These are phyloP conservation scores for Yamadazyma phyllophila DNA, from an alignment of 805 yeast genomes.

Conservation along the genomic window DNA sequence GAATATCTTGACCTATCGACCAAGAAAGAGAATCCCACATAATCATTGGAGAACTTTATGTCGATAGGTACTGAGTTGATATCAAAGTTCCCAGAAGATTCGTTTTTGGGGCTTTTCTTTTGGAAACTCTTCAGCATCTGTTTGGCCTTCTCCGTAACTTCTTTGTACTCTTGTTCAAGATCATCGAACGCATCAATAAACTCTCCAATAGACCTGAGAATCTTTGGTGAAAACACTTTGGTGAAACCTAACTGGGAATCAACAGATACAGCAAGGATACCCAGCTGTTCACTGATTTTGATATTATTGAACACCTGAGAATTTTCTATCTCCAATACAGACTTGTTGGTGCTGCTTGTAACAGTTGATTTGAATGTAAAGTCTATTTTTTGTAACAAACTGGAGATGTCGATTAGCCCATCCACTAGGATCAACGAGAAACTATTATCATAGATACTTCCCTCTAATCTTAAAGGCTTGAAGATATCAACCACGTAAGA, in stretches of 20 bases:
- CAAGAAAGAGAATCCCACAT: slow-evolving; percentile 35
- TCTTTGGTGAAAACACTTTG: slow-evolving; percentile 26
- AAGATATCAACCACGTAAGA: slow-evolving; percentile 20
- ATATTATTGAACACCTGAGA: slow-evolving; percentile 22
- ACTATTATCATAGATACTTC: slow-evolving; percentile 17
- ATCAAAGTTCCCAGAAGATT: not conserved
- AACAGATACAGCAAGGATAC: slow-evolving; percentile 14
- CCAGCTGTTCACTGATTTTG: slow-evolving; percentile 6
- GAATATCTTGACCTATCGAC: slow-evolving; percentile 31
- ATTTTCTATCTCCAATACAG: slow-evolving; percentile 24
- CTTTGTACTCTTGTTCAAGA: not conserved
- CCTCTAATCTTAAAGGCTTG: slow-evolving; percentile 17
- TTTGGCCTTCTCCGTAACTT: not conserved
- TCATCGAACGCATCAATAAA: not conserved
- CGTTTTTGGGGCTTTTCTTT: not conserved
- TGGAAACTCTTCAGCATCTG: not conserved
- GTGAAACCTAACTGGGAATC: slow-evolving; percentile 28
- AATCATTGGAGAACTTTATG: slow-evolving; percentile 27
- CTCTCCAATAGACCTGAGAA: slow-evolving; percentile 12
- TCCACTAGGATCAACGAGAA: slow-evolving; percentile 15
- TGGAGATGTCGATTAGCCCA: slow-evolving; percentile 15
- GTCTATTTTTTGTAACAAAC: slow-evolving; percentile 20
- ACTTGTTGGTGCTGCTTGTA: slow-evolving; percentile 9
- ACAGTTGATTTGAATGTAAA: slow-evolving; percentile 12
- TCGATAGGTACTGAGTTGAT: slow-evolving; percentile 19